Evolutionary conservation across 1,139 yeast genomes (phyloP).

Genomic region (Yamadazyma trypodendri): DNA sequence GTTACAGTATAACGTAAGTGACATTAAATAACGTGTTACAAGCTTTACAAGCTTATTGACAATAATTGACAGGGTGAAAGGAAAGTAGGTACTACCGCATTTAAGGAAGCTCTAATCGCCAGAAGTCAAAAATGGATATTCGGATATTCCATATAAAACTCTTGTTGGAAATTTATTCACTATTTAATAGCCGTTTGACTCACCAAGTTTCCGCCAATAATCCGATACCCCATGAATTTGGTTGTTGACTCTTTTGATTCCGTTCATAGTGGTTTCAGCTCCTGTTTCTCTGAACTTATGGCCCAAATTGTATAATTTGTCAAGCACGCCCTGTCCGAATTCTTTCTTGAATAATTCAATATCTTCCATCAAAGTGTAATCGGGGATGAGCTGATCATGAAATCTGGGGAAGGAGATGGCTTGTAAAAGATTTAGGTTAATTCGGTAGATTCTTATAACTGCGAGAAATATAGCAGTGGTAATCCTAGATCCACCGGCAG

Average conservation of each 20-base stretch:
- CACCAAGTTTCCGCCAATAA: conserved; percentile 46
- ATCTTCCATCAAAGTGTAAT: conserved; percentile 60
- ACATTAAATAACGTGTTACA: too few species aligned
- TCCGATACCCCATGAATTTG: conserved; percentile 42
- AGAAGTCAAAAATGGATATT: conserved; percentile 1
- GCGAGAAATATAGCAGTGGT: conserved; percentile 85
- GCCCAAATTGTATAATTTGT: conserved; percentile 21
- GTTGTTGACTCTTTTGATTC: conserved; percentile 24
- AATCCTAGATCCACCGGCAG: conserved; percentile 93
- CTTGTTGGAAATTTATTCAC: too few species aligned
- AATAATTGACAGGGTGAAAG: too few species aligned
- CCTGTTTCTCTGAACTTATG: conserved; percentile 36
- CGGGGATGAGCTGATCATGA: conserved; percentile 89
- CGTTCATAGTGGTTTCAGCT: conserved; percentile 45
- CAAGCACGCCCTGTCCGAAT: conserved; percentile 16
- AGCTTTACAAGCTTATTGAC: too few species aligned
- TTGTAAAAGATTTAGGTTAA: conserved; percentile 58
- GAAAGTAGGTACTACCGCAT: neutral
- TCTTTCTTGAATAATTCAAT: conserved; percentile 29
- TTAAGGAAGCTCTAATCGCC: conserved; percentile 4
- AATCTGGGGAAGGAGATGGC: conserved; percentile 75
- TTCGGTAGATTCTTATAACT: conserved; percentile 61
- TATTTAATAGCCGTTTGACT: conserved; percentile 38
- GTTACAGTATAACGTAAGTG: neutral
- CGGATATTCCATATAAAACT: conserved; percentile 1